Conservation (phyloP, 768 basidiomycete genomes). For the Lactarius vividus region DNA sequence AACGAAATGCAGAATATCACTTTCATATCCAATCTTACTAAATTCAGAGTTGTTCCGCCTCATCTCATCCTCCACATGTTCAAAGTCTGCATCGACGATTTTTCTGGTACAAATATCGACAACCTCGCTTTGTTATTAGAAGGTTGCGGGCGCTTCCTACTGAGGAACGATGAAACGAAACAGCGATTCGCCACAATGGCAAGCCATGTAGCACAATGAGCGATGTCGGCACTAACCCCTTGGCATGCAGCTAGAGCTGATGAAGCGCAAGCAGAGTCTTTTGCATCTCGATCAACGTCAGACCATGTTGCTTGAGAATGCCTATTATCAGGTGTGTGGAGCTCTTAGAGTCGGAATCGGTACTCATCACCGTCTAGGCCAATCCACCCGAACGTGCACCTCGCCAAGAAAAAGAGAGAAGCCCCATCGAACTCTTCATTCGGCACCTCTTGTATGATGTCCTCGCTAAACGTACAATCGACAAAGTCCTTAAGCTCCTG, state of each 20-base stretch:
- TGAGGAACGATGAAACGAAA: slow-evolving; percentile 83
- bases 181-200: slow-evolving; percentile 90
- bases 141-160: slow-evolving; percentile 88
- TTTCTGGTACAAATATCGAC: slow-evolving; percentile 89
- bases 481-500: slow-evolving; percentile 90
- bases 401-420: slow-evolving; percentile 78
- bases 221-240: neutral
- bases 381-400: slow-evolving; percentile 95
- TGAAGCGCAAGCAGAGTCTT: slow-evolving; percentile 91
- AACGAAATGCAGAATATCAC: slow-evolving; percentile 64
- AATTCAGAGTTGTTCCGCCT: slow-evolving; percentile 86
- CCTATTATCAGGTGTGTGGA: slow-evolving; percentile 84
- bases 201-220: slow-evolving; percentile 20
- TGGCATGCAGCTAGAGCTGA: slow-evolving; percentile 71
- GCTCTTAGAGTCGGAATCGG: slow-evolving; percentile 1
- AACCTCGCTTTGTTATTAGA: slow-evolving; percentile 90
- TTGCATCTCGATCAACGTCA: slow-evolving; percentile 93
- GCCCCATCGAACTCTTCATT: slow-evolving; percentile 89
- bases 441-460: slow-evolving; percentile 94
- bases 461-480: slow-evolving; percentile 88
- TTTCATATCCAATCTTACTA: slow-evolving; percentile 90
- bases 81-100: slow-evolving; percentile 96
- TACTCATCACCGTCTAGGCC: slow-evolving; percentile 53
- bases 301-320: slow-evolving; percentile 88
- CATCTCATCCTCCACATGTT: slow-evolving; percentile 94